Conservation (phyloP, 2,329 filamentous ascomycete genomes). For the Chaetomiaceae sp. region DNA sequence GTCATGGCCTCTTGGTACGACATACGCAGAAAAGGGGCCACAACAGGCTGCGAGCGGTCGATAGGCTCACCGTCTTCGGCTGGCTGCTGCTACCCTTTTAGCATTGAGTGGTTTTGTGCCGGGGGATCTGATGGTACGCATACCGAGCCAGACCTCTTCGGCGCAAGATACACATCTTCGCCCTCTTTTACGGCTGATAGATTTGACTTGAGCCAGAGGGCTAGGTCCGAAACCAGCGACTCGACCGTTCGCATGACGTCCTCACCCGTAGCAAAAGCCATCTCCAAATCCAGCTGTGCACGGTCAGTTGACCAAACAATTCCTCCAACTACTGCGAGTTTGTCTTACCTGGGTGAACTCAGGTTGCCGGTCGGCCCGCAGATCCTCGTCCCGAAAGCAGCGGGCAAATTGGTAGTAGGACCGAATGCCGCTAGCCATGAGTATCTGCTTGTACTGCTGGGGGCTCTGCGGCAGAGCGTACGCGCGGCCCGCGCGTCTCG, state of each 20-base stretch:
- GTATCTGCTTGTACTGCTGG: slow-evolving; percentile 96
- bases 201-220: slow-evolving; percentile 41
- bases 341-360: slow-evolving; percentile 78
- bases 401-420: slow-evolving; percentile 89
- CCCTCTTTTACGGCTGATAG: slow-evolving; percentile 30
- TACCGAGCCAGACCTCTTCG: slow-evolving; percentile 14
- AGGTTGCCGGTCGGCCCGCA: slow-evolving; percentile 85
- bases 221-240: slow-evolving; percentile 48
- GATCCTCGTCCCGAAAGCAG: slow-evolving; percentile 93
- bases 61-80: background rate
- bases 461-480: slow-evolving; percentile 95
- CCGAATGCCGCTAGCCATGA: slow-evolving; percentile 82
- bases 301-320: background rate
- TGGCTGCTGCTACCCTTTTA: slow-evolving; percentile 1
- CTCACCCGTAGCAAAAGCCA: slow-evolving; percentile 71
- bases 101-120: background rate
- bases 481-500: slow-evolving; percentile 64
- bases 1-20: slow-evolving; percentile 74
- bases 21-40: slow-evolving; percentile 48
- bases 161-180: slow-evolving; percentile 27
- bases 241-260: slow-evolving; percentile 59
- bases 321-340: background rate
- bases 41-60: background rate
- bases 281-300: slow-evolving; percentile 80
- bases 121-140: background rate